Base-by-base conservation (phyloP, 768 basidiomycete species). In the Tricholoma flavovirens region DNA sequence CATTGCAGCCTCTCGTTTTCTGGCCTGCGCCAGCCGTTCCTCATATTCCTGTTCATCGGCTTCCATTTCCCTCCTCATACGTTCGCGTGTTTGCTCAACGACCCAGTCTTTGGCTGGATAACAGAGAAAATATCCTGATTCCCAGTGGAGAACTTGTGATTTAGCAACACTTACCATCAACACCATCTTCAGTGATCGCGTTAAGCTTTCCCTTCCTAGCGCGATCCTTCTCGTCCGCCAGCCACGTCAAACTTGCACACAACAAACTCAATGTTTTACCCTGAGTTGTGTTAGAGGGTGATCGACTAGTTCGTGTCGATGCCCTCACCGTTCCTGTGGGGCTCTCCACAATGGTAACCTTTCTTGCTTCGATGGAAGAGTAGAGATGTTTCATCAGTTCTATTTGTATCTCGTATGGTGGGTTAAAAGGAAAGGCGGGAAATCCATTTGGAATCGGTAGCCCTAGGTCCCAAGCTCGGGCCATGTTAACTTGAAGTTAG, bases 331-430 rank as follows among this genome's bases (percentile, higher is more conserved):
- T 94, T 62, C 92, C 93, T 0, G 93, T 94, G 0, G 93, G 93
- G 61, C 88, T 90, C 69, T 94, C 92, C 29, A 95, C 79, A 49
- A 98, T 87, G 1, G 92, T 82, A 15, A 97, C 81, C 60, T 84
- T 83, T 45, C 74, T 74, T n/a, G 73, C 61, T 67, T 95, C 92
- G 45, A 97, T 88, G 0, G 87, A 78, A 5, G 77, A 63, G 69
- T 94, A 98, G 1, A 98, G 73, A 60, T 93, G 90, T 15, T 76
- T 83, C 95, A 98, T 97, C 24, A 98, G 82, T 33, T 90, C 82
- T 0, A 79, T 73, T 67, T 98, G 96, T 56, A 96, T 95, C 15
- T 78, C 67, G 67, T 96, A 96, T 2, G 93, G 93, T 4, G 83
- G 75, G 14, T 82, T 75, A 64, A 88, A 97, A 0, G 95, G 95